phyloP scores from a whole-genome alignment of 2,329 filamentous ascomycete species.

The Xenoacremonium recifei region DNA sequence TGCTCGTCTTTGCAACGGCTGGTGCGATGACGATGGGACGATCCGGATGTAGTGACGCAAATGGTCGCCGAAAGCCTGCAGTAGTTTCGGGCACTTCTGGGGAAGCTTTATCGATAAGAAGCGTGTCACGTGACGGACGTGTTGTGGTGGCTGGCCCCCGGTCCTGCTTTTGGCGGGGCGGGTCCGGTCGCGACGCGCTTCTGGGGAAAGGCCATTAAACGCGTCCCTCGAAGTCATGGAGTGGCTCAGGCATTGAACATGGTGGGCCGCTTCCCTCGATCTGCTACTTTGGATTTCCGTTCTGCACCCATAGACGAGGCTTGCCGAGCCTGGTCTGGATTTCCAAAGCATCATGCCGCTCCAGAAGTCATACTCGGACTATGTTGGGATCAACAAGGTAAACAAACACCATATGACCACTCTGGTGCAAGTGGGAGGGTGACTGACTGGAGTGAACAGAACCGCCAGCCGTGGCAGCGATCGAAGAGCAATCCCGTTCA shows the following conservation, averaged over 20 bases:
- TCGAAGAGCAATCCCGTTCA: conserved; percentile 50
- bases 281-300: conserved; percentile 5
- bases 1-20: background rate
- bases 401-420: conserved; percentile 1
- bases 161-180: conserved; percentile 9
- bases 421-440: too few relatives aligned
- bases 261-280: conserved; percentile 9
- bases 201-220: conserved; percentile 21
- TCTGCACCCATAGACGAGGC: conserved; percentile 12
- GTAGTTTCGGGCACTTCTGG: conserved; percentile 4
- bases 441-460: conserved; percentile 22
- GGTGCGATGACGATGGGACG: background rate
- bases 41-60: conserved; percentile 10
- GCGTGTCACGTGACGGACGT: conserved; percentile 26
- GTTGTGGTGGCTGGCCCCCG: too few relatives aligned
- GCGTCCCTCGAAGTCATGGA: conserved; percentile 12
- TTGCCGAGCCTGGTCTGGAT: conserved; percentile 16
- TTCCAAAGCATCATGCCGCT: conserved; percentile 33
- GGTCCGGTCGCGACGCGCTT: conserved; percentile 22
- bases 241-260: background rate
- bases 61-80: conserved; percentile 1
- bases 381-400: conserved; percentile 33
- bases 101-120: conserved; percentile 28
- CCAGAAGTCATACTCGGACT: conserved; percentile 42
- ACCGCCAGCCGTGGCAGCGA: conserved; percentile 51